These are phyloP conservation scores for Leptographium radiaticola DNA, from an alignment of 2,329 filamentous ascomycete genomes.

Conservation along the genomic window DNA sequence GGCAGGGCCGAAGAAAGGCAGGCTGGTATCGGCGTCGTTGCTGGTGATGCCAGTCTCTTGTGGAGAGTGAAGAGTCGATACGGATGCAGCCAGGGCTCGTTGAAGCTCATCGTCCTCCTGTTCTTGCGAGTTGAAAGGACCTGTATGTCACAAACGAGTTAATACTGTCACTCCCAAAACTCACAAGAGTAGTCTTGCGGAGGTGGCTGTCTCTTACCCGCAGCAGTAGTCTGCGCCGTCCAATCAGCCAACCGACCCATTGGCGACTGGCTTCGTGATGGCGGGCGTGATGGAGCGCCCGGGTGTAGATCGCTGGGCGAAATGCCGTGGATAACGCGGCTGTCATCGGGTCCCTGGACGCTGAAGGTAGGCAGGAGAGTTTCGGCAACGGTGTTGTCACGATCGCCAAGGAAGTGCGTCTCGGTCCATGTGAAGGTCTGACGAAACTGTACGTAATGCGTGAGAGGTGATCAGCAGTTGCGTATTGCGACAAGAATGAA, in stretches of 20 bases:
- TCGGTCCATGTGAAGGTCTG: constrained; percentile 44
- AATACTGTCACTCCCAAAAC: neutral
- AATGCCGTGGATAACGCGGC: constrained; percentile 28
- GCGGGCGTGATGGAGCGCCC: constrained; percentile 45
- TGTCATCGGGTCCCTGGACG: constrained; percentile 38
- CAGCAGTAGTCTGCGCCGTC: constrained; percentile 21
- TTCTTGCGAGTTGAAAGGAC: constrained; percentile 17
- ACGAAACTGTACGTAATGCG: constrained; percentile 24
- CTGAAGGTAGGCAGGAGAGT: constrained; percentile 32
- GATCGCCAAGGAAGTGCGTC: constrained; percentile 34
- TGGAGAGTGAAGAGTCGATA: constrained; percentile 30
- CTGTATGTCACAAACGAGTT: neutral
- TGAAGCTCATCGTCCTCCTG: constrained; percentile 44
- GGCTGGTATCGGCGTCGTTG: constrained; percentile 20
- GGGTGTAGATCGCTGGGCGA: constrained; percentile 28
- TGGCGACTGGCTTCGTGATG: constrained; percentile 46
- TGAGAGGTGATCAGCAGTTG: neutral
- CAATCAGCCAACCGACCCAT: constrained; percentile 38
- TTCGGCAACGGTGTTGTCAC: constrained; percentile 27
- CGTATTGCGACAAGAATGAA: neutral
- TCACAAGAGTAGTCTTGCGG: neutral
- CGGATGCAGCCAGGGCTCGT: constrained; percentile 42
- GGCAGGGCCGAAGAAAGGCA: constrained; percentile 46
- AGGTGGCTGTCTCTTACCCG: neutral
- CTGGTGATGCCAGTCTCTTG: constrained; percentile 38